Evolutionary conservation across 2,329 filamentous ascomycete genomes (phyloP).

Genomic region (Aspergillus japonicus): DNA sequence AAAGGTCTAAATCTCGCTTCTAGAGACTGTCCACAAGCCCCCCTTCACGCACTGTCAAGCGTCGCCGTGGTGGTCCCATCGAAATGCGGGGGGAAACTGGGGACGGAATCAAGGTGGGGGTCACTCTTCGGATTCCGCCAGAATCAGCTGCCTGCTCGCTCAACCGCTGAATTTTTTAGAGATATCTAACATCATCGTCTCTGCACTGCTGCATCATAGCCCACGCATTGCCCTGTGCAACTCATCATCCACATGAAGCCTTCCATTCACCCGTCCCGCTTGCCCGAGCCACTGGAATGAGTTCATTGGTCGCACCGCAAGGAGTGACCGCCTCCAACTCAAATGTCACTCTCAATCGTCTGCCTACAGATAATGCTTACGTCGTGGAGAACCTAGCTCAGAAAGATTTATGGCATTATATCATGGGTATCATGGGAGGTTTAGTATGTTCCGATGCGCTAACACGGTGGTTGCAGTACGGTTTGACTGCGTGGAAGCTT

Average conservation of each 20-base stretch:
- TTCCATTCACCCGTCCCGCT: constrained; percentile 1
- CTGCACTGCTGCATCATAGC: neutral
- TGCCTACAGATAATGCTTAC: neutral
- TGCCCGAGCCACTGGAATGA: neutral
- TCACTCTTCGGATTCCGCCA: neutral
- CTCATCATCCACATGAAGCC: neutral
- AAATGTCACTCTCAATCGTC: neutral
- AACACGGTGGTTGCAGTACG: no score
- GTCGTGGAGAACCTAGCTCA: neutral
- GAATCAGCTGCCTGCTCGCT: neutral
- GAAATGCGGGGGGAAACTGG: neutral
- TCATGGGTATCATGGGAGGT: neutral
- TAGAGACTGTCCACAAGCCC: no score
- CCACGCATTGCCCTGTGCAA: neutral
- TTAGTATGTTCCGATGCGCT: neutral
- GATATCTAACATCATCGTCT: neutral
- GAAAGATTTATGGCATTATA: neutral
- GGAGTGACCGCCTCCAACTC: neutral
- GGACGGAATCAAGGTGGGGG: neutral
- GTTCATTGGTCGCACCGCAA: neutral
- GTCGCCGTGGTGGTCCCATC: neutral
- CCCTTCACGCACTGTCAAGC: no score
- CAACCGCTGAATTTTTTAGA: no score
- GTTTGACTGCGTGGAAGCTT: no score
- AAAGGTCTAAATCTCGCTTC: no score